Evolutionary conservation across 2,329 filamentous ascomycete species (phyloP), one percentile per base, ranked within the genome.

Genomic region (Byssochlamys sp.): DNA sequence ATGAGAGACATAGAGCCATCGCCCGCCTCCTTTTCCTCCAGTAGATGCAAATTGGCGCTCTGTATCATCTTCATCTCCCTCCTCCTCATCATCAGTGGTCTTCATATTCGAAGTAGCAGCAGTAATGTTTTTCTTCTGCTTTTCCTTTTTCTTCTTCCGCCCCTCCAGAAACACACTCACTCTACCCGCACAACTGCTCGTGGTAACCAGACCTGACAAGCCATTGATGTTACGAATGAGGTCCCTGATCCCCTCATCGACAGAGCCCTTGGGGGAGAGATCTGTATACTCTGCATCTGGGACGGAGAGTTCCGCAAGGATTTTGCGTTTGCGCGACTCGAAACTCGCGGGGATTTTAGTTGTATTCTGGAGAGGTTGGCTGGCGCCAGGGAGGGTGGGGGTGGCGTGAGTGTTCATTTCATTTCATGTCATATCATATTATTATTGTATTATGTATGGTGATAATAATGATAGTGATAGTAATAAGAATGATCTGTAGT

Each of bases 81-180:
- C 49, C n/a, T 51, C 31, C 48, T 51, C 28, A 25, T 60, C 52
- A 26, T 29, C 54, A 56, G 9, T n/a, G 31, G 56, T 52, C 50
- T 39, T 50, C 19, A n/a, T 49, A 29, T 49, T 56, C 12, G 12
- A 27, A 31, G 49, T 45, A 14, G 11, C 10, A 9, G 27, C n/a
- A 11, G 31, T 25, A 25, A 24, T 26, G 14, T 28, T 12, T 19
- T 29, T 59, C 45, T 48, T 55, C 33, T 10, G 31, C 27, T 53
- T 57, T 14, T 48, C 54, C 52, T 29, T 55, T 27, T 51, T 50
- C 55, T 62, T 75, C 66, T 84, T 87, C 51, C 76, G 77, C 0
- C 91, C 91, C 75, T 96, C 92, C 0, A 95, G 77, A 67, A 95
- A 97, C 3, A 96, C 88, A 62, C 88, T 91, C 52, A 95, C 83